Evolutionary conservation across 306 rosid genomes (phyloP).

Genomic region (Quercus alba): DNA sequence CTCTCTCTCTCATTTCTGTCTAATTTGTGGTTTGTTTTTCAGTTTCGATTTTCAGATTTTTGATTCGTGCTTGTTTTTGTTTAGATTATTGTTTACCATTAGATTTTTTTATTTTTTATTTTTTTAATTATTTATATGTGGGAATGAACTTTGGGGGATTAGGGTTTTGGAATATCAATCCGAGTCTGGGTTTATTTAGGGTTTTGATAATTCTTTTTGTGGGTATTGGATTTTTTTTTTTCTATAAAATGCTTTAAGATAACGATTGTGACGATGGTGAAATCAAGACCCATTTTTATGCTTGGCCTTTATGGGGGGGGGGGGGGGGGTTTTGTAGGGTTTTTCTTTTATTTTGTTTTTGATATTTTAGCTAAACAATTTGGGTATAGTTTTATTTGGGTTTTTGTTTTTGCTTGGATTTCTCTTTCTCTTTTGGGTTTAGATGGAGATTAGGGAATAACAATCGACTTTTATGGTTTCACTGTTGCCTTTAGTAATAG

Average conservation of each 20-base stretch:
- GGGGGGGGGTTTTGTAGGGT: background rate
- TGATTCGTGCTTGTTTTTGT: background rate
- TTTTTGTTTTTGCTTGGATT: background rate
- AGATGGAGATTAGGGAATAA: background rate
- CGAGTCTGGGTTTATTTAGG: background rate
- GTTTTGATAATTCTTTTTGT: background rate
- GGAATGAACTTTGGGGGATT: too few species aligned
- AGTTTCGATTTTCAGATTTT: background rate
- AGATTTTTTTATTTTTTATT: background rate
- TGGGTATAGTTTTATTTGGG: background rate
- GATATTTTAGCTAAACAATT: background rate
- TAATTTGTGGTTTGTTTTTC: background rate
- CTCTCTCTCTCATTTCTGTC: background rate
- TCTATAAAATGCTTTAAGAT: too few species aligned
- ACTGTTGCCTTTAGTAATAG: background rate
- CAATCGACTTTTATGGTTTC: background rate
- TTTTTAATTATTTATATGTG: too few species aligned
- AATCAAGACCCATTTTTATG: too few species aligned
- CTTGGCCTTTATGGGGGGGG: too few species aligned
- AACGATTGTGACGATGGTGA: too few species aligned
- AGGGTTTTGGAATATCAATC: too few species aligned
- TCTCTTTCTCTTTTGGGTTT: background rate
- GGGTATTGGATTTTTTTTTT: too few species aligned
- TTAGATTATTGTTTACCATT: background rate
- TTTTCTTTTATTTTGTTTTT: background rate